phyloP scores from a whole-genome alignment of 2,329 filamentous ascomycete genomes.

The Lachnellula suecica region DNA sequence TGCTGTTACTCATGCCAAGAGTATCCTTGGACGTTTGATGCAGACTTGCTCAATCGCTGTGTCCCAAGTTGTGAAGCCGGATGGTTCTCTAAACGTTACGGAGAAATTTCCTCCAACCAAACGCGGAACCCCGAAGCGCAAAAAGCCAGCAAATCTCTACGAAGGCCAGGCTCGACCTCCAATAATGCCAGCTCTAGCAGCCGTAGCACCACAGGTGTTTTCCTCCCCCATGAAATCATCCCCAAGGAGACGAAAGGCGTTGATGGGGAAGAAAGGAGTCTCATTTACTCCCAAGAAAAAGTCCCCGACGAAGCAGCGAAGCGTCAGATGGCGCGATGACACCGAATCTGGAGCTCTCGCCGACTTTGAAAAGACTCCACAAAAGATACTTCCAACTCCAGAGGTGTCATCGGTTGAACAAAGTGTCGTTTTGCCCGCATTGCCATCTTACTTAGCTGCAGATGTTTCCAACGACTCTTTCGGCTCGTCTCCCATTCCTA shows the following conservation, averaged over 20 bases:
- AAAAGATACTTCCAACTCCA: conserved; percentile 61
- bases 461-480: conserved; percentile 39
- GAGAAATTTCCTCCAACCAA: conserved; percentile 71
- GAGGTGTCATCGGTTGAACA: conserved; percentile 52
- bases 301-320: conserved; percentile 63
- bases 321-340: conserved; percentile 91
- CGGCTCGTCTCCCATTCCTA: conserved; percentile 52
- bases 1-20: conserved; percentile 76
- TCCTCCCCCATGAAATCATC: conserved; percentile 72
- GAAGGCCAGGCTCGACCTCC: conserved; percentile 23
- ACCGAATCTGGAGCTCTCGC: conserved; percentile 81
- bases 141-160: conserved; percentile 46
- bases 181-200: conserved; percentile 39
- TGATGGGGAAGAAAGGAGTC: conserved; percentile 66
- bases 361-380: conserved; percentile 89
- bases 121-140: conserved; percentile 75
- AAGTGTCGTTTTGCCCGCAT: conserved; percentile 40
- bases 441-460: conserved; percentile 52
- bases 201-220: conserved; percentile 35
- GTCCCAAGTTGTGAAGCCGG: conserved; percentile 86
- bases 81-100: conserved; percentile 60
- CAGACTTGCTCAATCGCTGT: conserved; percentile 72
- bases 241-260: conserved; percentile 75
- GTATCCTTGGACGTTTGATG: conserved; percentile 74
- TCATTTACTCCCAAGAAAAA: conserved; percentile 83